Evolutionary conservation across 192 early-diverging fungal species (phyloP).

Genomic region (Coemansia asiatica): DNA sequence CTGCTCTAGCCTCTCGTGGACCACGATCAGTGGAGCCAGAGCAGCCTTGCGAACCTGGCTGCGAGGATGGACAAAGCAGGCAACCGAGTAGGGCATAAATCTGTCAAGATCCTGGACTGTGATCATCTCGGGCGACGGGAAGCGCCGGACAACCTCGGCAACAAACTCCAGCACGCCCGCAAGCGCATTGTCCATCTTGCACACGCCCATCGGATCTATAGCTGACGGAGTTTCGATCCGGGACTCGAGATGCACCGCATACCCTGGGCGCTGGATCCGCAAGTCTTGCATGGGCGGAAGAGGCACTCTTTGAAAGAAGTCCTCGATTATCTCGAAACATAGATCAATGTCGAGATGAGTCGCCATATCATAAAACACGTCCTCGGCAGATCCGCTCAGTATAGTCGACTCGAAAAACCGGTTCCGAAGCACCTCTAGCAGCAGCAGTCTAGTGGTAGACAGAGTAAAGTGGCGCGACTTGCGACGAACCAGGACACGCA

Average conservation of each 20-base stretch:
- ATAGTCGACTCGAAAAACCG: slow-evolving; percentile 52
- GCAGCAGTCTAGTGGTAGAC: slow-evolving; percentile 31
- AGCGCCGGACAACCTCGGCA: slow-evolving; percentile 32
- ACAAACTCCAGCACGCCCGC: slow-evolving; percentile 52
- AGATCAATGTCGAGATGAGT: slow-evolving; percentile 40
- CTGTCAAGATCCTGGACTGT: slow-evolving; percentile 26
- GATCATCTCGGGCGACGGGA: slow-evolving; percentile 27
- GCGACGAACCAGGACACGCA: slow-evolving; percentile 51
- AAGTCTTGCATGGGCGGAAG: slow-evolving; percentile 21
- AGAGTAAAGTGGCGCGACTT: slow-evolving; percentile 50
- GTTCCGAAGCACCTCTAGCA: slow-evolving; percentile 51
- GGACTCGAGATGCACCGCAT: slow-evolving; percentile 18
- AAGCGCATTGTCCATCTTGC: slow-evolving; percentile 52
- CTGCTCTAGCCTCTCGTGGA: slow-evolving; percentile 26
- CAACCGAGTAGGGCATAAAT: slow-evolving; percentile 44
- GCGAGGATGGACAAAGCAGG: slow-evolving; percentile 44
- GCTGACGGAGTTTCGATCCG: slow-evolving; percentile 17
- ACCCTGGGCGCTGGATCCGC: slow-evolving; percentile 21
- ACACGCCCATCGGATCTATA: slow-evolving; percentile 49
- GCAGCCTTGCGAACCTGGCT: slow-evolving; percentile 56
- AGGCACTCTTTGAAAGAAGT: slow-evolving; percentile 50
- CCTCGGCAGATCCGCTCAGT: slow-evolving; percentile 52
- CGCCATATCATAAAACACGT: slow-evolving; percentile 51
- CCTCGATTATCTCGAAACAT: slow-evolving; percentile 47
- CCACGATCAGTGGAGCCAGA: slow-evolving; percentile 35